Percentiles rank a stretch among this genome's conserved stretches.
These are phyloP conservation scores for Colletotrichum sp. DNA, from an alignment of 2,329 filamentous ascomycete species.

Conservation along the genomic window DNA sequence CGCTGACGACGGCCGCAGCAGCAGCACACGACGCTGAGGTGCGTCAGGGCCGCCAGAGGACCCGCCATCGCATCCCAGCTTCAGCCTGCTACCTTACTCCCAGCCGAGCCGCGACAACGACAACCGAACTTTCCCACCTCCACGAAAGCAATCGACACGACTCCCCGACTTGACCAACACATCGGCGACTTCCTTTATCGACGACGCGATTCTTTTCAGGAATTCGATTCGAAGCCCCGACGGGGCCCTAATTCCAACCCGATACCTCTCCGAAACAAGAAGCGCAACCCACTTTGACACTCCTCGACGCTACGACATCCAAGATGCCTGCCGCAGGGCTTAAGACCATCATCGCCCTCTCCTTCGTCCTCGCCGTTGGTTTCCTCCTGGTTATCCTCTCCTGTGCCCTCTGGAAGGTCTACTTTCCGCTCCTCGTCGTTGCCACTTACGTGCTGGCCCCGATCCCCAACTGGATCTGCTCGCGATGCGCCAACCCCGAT, in stretches of 20 bases:
- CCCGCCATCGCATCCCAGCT: conserved; percentile 19
- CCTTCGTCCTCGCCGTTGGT: conserved; percentile 97
- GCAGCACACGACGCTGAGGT: not conserved
- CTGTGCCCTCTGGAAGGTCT: conserved; percentile 92
- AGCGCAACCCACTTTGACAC: not conserved
- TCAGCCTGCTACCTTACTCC: conserved; percentile 1
- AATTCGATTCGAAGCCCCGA: conserved; percentile 1
- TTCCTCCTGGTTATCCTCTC: conserved; percentile 99
- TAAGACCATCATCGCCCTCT: conserved; percentile 98
- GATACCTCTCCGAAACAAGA: conserved; percentile 17
- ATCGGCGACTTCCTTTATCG: not conserved
- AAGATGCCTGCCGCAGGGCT: conserved; percentile 81
- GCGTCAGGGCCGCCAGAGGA: conserved; percentile 11
- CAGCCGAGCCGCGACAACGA: conserved; percentile 5
- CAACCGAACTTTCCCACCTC: not conserved
- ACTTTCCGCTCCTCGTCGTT: conserved; percentile 93
- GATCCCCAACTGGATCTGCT: conserved; percentile 95
- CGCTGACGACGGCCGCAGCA: conserved; percentile 6
- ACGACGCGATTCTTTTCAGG: not conserved
- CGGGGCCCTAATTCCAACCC: conserved; percentile 11
- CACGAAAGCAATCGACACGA: not conserved
- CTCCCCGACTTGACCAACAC: not conserved
- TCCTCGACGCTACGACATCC: conserved; percentile 22
- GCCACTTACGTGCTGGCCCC: conserved; percentile 94
- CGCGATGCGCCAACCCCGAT: conserved; percentile 86